phyloP scores from a whole-genome alignment of 2,329 filamentous ascomycete species.

The Monosporascus ibericus region DNA sequence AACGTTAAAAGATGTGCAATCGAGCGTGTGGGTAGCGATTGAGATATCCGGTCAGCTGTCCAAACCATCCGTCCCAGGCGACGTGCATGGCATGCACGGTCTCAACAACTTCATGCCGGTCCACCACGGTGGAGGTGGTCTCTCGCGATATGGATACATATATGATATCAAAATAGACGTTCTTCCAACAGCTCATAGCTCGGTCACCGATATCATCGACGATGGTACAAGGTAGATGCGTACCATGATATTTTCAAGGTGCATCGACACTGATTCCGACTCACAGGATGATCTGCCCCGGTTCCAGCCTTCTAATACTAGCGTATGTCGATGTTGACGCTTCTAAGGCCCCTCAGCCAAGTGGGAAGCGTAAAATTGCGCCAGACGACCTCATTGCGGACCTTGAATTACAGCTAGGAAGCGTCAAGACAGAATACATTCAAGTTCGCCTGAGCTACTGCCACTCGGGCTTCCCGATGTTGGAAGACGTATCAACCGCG shows the following conservation, averaged over 20 bases:
- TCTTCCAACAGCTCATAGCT: conserved; percentile 32
- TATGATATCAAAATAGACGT: conserved; percentile 43
- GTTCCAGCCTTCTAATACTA: conserved; percentile 42
- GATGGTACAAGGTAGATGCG: conserved; percentile 9
- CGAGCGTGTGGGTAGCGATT: conserved; percentile 42
- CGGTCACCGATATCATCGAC: conserved; percentile 40
- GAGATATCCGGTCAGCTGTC: conserved; percentile 39
- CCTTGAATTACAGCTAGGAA: conserved; percentile 50
- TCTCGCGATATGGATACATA: conserved; percentile 38
- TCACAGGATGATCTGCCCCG: conserved; percentile 34
- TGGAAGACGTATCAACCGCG: conserved; percentile 13
- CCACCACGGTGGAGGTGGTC: conserved; percentile 13
- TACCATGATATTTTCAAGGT: conserved; percentile 2
- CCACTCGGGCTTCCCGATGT: conserved; percentile 48
- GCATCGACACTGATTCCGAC: conserved; percentile 6
- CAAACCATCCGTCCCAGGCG: conserved; percentile 11
- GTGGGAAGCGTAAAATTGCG: conserved; percentile 28
- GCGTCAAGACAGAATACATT: conserved; percentile 41
- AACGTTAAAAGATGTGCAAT: conserved; percentile 26
- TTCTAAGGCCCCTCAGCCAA: conserved; percentile 2
- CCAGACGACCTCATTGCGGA: conserved; percentile 54
- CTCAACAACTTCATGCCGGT: conserved; percentile 11
- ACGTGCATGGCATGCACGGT: background rate
- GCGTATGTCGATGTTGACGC: conserved; percentile 36
- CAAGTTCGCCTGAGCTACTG: conserved; percentile 46